These are phyloP conservation scores for Solanum gracilifrons DNA, from an alignment of 257 asterid genomes.

Conservation along the genomic window DNA sequence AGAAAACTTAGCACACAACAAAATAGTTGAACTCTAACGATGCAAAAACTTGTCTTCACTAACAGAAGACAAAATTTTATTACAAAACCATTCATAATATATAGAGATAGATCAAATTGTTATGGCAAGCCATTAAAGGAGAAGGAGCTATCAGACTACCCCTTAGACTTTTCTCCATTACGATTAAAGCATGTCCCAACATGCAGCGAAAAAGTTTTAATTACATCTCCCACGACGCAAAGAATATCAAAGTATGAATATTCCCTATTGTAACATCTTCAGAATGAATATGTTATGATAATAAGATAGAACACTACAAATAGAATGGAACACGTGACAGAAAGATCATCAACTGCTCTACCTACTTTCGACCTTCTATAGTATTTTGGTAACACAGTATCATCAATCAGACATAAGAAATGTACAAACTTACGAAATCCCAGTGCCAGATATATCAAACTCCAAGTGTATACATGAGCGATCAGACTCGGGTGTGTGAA, in stretches of 20 bases:
- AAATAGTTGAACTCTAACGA: neutral
- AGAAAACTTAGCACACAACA: neutral
- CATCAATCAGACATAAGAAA: neutral
- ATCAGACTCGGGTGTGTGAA: slow-evolving; percentile 62
- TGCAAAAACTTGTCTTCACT: neutral
- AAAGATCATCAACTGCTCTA: neutral
- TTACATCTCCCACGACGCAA: neutral
- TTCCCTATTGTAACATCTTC: neutral
- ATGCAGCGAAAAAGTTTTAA: neutral
- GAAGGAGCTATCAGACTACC: neutral
- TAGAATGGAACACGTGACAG: neutral
- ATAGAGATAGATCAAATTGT: neutral
- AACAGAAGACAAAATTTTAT: neutral
- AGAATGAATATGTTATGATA: neutral
- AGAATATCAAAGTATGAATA: neutral
- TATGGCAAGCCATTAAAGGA: neutral
- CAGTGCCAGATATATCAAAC: slow-evolving; percentile 52
- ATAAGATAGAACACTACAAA: neutral
- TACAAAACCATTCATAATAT: neutral
- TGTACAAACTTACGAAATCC: slow-evolving; percentile 36
- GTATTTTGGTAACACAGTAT: neutral
- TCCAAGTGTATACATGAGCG: slow-evolving; percentile 83
- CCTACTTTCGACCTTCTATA: neutral
- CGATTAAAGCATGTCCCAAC: neutral
- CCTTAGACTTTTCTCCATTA: neutral